A percentile compares a stretch with the other conserved stretches of the same genome.
Evolutionary conservation across 257 asterid species (phyloP).

Genomic region (Mentha longifolia): DNA sequence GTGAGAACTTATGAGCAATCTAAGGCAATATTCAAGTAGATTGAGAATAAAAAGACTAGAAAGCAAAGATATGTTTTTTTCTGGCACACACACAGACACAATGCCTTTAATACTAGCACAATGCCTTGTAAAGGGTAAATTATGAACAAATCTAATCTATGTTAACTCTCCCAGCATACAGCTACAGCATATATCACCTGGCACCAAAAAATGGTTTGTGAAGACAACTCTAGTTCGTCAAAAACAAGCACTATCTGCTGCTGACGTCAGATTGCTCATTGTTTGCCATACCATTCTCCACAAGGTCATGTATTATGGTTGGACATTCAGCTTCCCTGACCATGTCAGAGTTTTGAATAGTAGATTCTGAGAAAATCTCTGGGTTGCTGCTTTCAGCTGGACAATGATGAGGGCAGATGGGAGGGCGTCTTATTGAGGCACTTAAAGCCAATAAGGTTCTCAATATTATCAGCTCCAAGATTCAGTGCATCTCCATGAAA

Average conservation of each 20-base stretch:
- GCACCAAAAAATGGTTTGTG: conserved; percentile 27
- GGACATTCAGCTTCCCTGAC: conserved; percentile 39
- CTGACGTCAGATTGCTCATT: conserved; percentile 37
- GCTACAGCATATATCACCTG: conserved; percentile 51
- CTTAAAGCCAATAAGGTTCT: conserved; percentile 76
- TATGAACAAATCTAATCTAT: conserved; percentile 48
- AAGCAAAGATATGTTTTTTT: neutral
- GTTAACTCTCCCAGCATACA: conserved; percentile 50
- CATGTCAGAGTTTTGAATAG: conserved; percentile 31
- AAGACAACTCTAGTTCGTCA: conserved; percentile 40
- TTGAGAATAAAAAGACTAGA: conserved; percentile 1
- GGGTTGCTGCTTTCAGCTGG: conserved; percentile 41
- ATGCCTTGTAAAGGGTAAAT: conserved; percentile 40
- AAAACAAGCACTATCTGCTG: conserved; percentile 42
- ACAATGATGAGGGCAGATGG: conserved; percentile 66
- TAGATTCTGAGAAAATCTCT: conserved; percentile 37
- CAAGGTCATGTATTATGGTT: conserved; percentile 41
- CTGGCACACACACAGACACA: neutral
- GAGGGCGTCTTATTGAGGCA: conserved; percentile 66
- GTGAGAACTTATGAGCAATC: conserved; percentile 16
- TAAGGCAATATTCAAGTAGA: conserved; percentile 18
- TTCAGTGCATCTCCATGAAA: conserved; percentile 88
- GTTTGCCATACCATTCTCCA: conserved; percentile 42
- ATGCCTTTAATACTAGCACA: conserved; percentile 44
- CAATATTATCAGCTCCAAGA: conserved; percentile 63